Conservation (phyloP, 805 yeast species). For the Blastobotrys attinorum region DNA sequence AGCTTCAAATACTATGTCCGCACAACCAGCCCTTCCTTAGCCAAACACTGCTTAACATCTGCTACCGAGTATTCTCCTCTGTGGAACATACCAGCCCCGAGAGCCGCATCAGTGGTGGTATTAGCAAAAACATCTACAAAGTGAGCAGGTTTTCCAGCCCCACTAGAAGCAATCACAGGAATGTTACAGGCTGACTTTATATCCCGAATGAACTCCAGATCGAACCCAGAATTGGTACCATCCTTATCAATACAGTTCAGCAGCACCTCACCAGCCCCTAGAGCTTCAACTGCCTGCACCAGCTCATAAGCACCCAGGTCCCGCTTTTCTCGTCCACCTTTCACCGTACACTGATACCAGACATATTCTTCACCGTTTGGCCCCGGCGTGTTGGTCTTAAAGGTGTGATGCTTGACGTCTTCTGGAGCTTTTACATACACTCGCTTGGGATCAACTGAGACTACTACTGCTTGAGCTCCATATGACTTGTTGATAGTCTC, state of each 20-base stretch:
- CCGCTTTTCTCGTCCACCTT: conserved; percentile 89
- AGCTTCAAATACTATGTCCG: conserved; percentile 2
- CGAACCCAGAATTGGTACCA: conserved; percentile 93
- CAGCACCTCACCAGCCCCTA: conserved; percentile 95
- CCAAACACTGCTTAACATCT: conserved; percentile 67
- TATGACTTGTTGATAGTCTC: conserved; percentile 88
- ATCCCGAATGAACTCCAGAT: conserved; percentile 73
- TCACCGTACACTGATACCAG: conserved; percentile 93
- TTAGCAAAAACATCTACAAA: conserved; percentile 78
- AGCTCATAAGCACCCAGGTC: conserved; percentile 90
- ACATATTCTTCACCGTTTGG: conserved; percentile 86
- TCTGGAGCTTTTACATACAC: conserved; percentile 60
- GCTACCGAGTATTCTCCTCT: conserved; percentile 85
- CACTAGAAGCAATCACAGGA: conserved; percentile 96
- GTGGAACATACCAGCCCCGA: conserved; percentile 99
- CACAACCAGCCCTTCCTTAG: conserved; percentile 57
- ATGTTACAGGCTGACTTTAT: conserved; percentile 69
- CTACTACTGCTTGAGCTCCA: conserved; percentile 96
- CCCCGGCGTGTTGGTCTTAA: conserved; percentile 60
- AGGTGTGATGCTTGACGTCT: conserved; percentile 53
- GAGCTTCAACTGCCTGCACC: conserved; percentile 76
- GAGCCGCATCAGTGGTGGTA: conserved; percentile 88
- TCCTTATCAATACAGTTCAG: conserved; percentile 95
- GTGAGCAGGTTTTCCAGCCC: conserved; percentile 92
- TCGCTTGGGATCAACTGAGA: conserved; percentile 95